Evolutionary conservation across 768 basidiomycete species (phyloP), one percentile per base, ranked within the genome.

Genomic region (Tricholomella constricta): DNA sequence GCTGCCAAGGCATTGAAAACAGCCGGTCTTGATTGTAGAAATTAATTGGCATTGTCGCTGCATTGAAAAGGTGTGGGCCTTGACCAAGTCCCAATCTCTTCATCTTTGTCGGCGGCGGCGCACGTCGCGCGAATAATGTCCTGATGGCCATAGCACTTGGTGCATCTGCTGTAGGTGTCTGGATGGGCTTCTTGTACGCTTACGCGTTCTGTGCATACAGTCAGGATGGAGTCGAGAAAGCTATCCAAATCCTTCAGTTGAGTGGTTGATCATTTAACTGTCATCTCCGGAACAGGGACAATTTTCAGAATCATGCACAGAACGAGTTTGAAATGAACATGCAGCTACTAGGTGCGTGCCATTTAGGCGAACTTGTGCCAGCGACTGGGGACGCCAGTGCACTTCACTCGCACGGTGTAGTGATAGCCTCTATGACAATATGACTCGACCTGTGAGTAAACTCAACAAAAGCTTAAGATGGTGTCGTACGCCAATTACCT

Each of bases 301-400:
- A 20, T 11, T 19, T 10, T 40, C 23, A 52, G 17, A 19, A 9
- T 54, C 15, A 26, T 14, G 7, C 15, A 7, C 64, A 96, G 91
- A 91, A 94, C 59, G 95, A 98, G 67, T 91, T 98, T 62, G 91
- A 94, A 75, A 97, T 97, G 95, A 94, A 95, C 71, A 81, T 97
- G 82, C 86, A 94, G 12, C 77, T 98, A 2, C 71, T 98, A 17
- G 95, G 95, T 5, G 93, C 93, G 1, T 83, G 79, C 6, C 87
- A 81, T 0, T 66, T 98, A 40, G 78, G 78, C 41, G 92, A 97
- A 29, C 72, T 98, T 55, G 81, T 83, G 0, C 90, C 89, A 0
- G 83, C 84, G 43, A 94, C 97, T 94, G 91, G 97, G 6, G 92
- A 97, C 56, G 83, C 84, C 8, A 54, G 49, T 14, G 59, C 55